Evolutionary conservation across 805 yeast species (phyloP), one percentile per base, ranked within the genome.

Genomic region (Saccharomycopsis microspora): DNA sequence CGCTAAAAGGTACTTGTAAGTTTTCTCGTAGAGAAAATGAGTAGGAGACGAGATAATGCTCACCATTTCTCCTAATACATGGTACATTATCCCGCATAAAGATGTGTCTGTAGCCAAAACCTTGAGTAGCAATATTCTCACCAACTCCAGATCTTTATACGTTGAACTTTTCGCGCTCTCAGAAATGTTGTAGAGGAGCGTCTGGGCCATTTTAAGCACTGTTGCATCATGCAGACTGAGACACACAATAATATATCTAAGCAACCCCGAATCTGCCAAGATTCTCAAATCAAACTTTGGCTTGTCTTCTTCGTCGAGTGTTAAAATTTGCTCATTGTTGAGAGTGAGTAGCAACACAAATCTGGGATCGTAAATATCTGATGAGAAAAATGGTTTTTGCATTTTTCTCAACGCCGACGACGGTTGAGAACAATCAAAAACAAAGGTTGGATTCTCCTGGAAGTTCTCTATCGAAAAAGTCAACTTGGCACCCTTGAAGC

Each of bases 1-100:
- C 45, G 64, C 65, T 34, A 86, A 64, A 7, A 88, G 69, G 72
- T 79, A 86, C 50, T 81, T 73, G 56, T 71, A 76, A 0, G 78
- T 76, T 54, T 77, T 76, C 53, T 88, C 96, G 61, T 82, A 85
- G 27, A 90, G 60, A 55, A 71, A 72, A 53, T 85, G 90, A 0
- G 80, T 76, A 0, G 97, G 96, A 52, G 80, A 77, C 4, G 70
- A 60, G 49, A 85, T 60, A 1, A 85, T 67, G 3, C 76, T 74
- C 3, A 78, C 64, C 37, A 87, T 59, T 45, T 74, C 71, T 0
- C 86, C 73, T 38, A 80, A 61, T 47, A 77, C 59, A 11, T 69
- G 64, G 63, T 82, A 74, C n/a, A 80, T 65, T 11, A 82, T 53
- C 3, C 0, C 78, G 57, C 30, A 27, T 42, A 42, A 27, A 8